These are phyloP conservation scores for Ogataea trehalophila DNA, from an alignment of 805 yeast species.

Conservation along the genomic window DNA sequence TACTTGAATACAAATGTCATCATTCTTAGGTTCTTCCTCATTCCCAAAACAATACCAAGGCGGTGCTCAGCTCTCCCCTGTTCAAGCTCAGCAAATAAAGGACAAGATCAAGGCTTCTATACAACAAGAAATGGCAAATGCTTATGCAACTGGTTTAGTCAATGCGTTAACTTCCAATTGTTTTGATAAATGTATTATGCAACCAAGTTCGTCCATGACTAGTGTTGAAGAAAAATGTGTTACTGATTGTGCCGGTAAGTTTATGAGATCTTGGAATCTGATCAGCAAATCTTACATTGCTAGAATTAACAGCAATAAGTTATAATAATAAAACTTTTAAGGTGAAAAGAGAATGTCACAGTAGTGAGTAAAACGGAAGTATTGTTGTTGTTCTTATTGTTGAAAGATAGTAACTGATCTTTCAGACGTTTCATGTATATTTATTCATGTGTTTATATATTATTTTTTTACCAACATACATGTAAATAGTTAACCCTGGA, in stretches of 20 bases:
- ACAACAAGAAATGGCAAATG: constrained; percentile 81
- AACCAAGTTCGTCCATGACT: constrained; percentile 50
- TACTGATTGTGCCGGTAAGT: constrained; percentile 75
- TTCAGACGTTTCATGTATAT: no score
- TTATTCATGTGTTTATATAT: no score
- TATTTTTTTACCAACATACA: no score
- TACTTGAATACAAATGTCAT: constrained; percentile 20
- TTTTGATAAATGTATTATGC: constrained; percentile 68
- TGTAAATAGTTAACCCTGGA: no score
- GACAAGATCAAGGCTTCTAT: constrained; percentile 65
- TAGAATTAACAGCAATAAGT: constrained; percentile 42
- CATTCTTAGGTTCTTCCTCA: constrained; percentile 27
- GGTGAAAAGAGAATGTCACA: no score
- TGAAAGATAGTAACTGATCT: no score
- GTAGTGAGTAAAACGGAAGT: no score
- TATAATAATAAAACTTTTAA: no score
- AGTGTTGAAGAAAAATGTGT: constrained; percentile 62
- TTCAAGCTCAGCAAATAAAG: constrained; percentile 43
- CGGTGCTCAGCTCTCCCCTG: constrained; percentile 8
- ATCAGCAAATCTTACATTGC: constrained; percentile 71
- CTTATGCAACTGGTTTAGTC: constrained; percentile 83
- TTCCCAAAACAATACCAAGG: constrained; percentile 4
- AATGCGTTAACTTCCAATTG: constrained; percentile 84
- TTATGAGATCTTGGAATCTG: constrained; percentile 87
- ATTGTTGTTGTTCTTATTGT: no score